Percentiles rank a stretch among this genome's conserved stretches.
Conservation (phyloP, 2,329 filamentous ascomycete genomes). For the Nigrospora osmanthi region DNA sequence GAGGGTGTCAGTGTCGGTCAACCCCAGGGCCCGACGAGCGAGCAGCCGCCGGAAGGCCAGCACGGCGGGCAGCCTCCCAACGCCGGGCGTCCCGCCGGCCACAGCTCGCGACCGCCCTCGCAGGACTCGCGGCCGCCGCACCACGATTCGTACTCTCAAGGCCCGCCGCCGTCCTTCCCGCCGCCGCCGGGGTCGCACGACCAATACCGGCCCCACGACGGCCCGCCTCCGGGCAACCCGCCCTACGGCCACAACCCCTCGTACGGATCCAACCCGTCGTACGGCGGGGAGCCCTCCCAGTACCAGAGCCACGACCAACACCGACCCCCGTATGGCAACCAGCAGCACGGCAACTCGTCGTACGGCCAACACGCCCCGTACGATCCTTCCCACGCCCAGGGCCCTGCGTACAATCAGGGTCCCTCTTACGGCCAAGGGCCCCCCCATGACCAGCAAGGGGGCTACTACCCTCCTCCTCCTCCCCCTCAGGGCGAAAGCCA, state of each 20-base stretch:
- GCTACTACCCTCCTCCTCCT: no score
- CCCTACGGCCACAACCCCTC: neutral
- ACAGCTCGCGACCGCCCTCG: neutral
- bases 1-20: constrained; percentile 35
- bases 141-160: neutral
- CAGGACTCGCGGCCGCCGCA: neutral
- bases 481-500: no score
- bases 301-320: neutral
- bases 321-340: no score
- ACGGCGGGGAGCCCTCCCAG: neutral
- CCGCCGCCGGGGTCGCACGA: neutral
- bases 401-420: no score
- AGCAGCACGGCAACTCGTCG: no score
- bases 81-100: neutral
- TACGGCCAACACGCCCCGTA: no score
- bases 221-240: neutral
- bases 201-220: neutral
- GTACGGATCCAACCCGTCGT: neutral
- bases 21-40: constrained; percentile 18
- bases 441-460: no score
- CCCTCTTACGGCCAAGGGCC: no score
- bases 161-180: neutral
- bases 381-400: no score
- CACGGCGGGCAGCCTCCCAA: neutral
- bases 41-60: neutral